A percentile compares a stretch with the other conserved stretches of the same genome.
phyloP scores from a whole-genome alignment of 306 rosid species.

The Abrus pulchellus region DNA sequence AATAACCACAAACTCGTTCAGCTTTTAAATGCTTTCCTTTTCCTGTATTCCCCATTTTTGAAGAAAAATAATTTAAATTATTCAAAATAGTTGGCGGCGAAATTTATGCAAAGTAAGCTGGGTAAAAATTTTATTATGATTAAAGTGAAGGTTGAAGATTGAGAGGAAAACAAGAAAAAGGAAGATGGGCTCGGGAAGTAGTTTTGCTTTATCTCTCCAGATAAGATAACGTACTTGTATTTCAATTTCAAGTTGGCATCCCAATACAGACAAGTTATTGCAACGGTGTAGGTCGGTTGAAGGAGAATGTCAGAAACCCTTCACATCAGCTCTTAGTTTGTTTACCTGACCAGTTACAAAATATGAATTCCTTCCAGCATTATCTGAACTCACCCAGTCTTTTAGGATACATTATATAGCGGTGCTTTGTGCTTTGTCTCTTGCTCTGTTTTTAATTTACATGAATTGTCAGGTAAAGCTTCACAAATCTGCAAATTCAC shows the following conservation, averaged over 20 bases:
- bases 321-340: constrained; percentile 38
- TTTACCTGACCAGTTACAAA: constrained; percentile 34
- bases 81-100: constrained; percentile 12
- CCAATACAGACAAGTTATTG: constrained; percentile 22
- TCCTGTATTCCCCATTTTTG: too few relatives aligned
- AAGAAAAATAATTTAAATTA: neutral
- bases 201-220: neutral
- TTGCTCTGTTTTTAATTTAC: constrained; percentile 34
- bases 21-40: too few relatives aligned
- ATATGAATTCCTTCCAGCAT: constrained; percentile 46
- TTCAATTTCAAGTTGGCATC: neutral
- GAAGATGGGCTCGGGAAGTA: neutral
- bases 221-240: neutral
- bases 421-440: constrained; percentile 43
- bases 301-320: constrained; percentile 34
- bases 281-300: constrained; percentile 35
- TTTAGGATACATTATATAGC: neutral
- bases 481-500: neutral
- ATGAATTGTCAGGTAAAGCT: neutral
- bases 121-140: neutral
- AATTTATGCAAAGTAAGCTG: neutral
- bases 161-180: neutral
- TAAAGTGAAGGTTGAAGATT: neutral
- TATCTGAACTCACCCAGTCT: neutral
- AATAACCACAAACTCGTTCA: too few relatives aligned